A percentile compares a stretch with the other conserved stretches of the same genome.
phyloP scores from a whole-genome alignment of 2,329 filamentous ascomycete genomes.

The Xylariales sp. region DNA sequence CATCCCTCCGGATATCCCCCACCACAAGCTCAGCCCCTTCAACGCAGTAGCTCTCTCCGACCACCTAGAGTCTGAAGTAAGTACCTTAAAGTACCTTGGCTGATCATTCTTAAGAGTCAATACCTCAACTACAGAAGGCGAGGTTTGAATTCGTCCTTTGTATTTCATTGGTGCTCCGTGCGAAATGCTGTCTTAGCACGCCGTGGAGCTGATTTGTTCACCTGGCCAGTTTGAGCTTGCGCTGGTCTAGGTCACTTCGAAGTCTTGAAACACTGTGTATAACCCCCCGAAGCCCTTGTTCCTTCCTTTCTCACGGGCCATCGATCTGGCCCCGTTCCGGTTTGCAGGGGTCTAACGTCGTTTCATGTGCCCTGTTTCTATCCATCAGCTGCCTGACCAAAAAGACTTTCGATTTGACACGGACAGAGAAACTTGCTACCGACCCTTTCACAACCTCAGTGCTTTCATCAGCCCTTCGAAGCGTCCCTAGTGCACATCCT shows the following conservation, averaged over 20 bases:
- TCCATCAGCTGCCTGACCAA: conserved; percentile 10
- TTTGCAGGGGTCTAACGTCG: conserved; percentile 26
- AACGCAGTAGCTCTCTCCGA: too few species aligned
- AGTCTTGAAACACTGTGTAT: conserved; percentile 31
- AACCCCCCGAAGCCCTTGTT: conserved; percentile 1
- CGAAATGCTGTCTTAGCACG: too few species aligned
- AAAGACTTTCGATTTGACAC: conserved; percentile 4
- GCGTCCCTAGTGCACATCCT: conserved; percentile 6
- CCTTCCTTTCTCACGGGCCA: conserved; percentile 26
- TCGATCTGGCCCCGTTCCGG: conserved; percentile 26
- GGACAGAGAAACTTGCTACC: conserved; percentile 8
- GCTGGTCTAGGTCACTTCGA: too few species aligned
- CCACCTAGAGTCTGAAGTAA: too few species aligned
- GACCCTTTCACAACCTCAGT: conserved; percentile 6
- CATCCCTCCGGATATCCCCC: conserved; percentile 6
- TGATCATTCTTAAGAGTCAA: too few species aligned
- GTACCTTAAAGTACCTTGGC: too few species aligned
- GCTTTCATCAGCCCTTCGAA: conserved; percentile 7
- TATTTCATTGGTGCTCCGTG: too few species aligned
- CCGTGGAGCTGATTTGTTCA: too few species aligned
- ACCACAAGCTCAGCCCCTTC: background rate
- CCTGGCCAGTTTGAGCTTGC: too few species aligned
- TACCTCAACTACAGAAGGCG: too few species aligned
- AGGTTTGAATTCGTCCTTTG: too few species aligned
- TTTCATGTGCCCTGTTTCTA: conserved; percentile 29